Base-by-base conservation (phyloP, 352 stramenopile species). In the Phytophthora ramorum region DNA sequence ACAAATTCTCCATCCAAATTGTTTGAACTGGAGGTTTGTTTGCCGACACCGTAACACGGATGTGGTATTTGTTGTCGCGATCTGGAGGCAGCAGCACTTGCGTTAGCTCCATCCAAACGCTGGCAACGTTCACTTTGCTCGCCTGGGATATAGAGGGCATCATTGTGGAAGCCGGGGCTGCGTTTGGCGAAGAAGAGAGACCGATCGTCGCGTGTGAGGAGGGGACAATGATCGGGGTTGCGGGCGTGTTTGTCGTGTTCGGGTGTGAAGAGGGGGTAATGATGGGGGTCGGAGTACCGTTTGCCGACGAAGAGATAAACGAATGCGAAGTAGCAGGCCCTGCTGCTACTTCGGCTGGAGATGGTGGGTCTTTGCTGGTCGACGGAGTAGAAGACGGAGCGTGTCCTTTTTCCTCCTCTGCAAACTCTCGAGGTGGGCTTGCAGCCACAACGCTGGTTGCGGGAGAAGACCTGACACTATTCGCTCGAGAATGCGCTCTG, bases 1-100 rank as follows among this genome's bases (percentile, higher is more conserved):
- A 37, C 38, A 71, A 26, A 17, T 83, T 66, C 45, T 78, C 58
- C 28, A 83, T 62, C 49, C 65, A 65, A 26, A 81, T 71, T 19
- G 60, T 76, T 10, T 66, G 54, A 58, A 56, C 43, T 51, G 60
- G 66, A 0, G 60, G 66, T 19, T 74, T 74, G 10, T 53, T 41
- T 4, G 40, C 17, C 7, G 54, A 71, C 40, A 63, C 53, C 1
- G 64, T 65, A 19, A 82, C 66, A 24, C 55, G 26, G 30, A 83
- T 58, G 63, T 66, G 67, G 17, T 69, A 83, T 32, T 58, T 73
- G 47, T 71, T 54, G 20, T 54, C 35, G 9, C 32, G 24, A 17
- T 75, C 66, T 38, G 59, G 67, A 43, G 70, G 67, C 22, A 82
- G 63, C 38, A 54, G 37, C 28, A 79, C 74, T 47, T 69, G 54